Conservation (phyloP, 345 rosid species). For the Draba incana region DNA sequence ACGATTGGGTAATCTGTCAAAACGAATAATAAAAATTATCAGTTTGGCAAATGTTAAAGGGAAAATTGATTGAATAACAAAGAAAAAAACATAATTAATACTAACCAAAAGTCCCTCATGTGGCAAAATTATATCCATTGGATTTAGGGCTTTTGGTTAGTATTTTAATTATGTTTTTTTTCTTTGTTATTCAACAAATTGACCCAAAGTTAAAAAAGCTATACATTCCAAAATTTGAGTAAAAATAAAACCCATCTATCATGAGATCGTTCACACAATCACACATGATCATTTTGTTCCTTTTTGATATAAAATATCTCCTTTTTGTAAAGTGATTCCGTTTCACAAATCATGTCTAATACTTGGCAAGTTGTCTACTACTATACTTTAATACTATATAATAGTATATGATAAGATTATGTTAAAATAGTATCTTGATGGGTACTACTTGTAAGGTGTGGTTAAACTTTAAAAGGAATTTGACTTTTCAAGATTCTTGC, state of each 20-base stretch:
- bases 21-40: too few relatives aligned
- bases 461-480: neutral
- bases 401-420: neutral
- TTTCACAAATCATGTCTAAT: slow-evolving; percentile 15
- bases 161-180: too few relatives aligned
- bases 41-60: too few relatives aligned
- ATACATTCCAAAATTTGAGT: too few relatives aligned
- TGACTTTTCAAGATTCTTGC: neutral
- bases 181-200: too few relatives aligned
- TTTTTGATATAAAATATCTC: neutral
- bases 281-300: slow-evolving; percentile 5
- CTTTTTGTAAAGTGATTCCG: slow-evolving; percentile 2
- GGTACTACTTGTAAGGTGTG: neutral
- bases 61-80: too few relatives aligned
- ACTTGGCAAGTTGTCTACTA: slow-evolving; percentile 21
- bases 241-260: neutral
- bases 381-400: neutral
- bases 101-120: too few relatives aligned
- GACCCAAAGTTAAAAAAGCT: too few relatives aligned
- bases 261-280: slow-evolving; percentile 26
- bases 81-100: too few relatives aligned
- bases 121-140: too few relatives aligned
- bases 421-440: neutral
- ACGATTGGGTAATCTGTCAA: too few relatives aligned
- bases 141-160: too few relatives aligned